Evolutionary conservation across 371 early-diverging fungal species (phyloP), one percentile per base, ranked within the genome.

Genomic region (Mucor piriformis): DNA sequence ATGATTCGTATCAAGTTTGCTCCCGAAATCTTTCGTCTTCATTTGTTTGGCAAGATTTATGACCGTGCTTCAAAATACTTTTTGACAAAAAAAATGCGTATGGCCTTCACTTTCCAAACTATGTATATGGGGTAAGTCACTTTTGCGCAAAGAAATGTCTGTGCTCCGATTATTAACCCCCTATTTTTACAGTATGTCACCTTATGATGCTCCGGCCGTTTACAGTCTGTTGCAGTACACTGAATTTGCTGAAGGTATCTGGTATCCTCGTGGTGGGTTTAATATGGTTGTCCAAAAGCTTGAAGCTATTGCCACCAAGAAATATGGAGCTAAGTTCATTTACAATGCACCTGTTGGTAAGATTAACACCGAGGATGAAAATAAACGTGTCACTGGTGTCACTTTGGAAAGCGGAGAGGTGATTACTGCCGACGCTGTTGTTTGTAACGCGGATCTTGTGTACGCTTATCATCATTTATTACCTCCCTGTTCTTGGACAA

Each of bases 251-350:
- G 86, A 85, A 64, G 85, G 84, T 43, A 83, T 88, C 40, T 84
- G 81, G 81, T 88, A 88, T 65, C 88, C 86, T 13, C 73, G 70
- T 5, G 88, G 88, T 33, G 88, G 88, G 1, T 88, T 86, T 66
- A 77, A 88, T 60, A 72, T 58, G 60, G 83, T 88, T 3, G 72
- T 84, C n/a, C 74, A 78, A 35, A 68, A 70, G 25, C 50, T 88
- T 18, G 83, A 83, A 54, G 11, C 24, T 3, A 79, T 86, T 62
- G 85, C 84, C n/a, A 71, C 37, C 23, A 42, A 69, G 10, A 75
- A 77, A 32, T 75, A 69, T 37, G 82, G 82, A 7, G 84, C 84
- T 12, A 50, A 54, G 2, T 86, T 85, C 55, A 57, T 58, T 6
- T 86, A 81, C 53, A 58, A 72, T 32, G 48, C 74, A 6, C 72